phyloP scores from a whole-genome alignment of 371 early-diverging fungal genomes.

The Mycotypha africana region DNA sequence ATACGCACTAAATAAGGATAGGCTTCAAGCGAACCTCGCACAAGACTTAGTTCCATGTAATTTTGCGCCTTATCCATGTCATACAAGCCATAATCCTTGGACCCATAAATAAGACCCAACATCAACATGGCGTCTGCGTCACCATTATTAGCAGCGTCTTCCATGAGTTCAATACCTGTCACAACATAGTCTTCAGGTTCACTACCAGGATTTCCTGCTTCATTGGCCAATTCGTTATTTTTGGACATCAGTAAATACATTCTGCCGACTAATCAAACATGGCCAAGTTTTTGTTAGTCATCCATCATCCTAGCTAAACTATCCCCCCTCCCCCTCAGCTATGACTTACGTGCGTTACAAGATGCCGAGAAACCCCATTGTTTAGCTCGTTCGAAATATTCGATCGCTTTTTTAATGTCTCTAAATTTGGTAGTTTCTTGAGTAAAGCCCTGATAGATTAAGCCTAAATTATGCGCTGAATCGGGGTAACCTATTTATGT shows the following conservation, averaged over 20 bases:
- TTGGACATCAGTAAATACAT: slow-evolving; percentile 47
- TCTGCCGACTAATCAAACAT: slow-evolving; percentile 40
- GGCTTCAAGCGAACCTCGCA: slow-evolving; percentile 48
- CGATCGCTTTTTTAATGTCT: slow-evolving; percentile 44
- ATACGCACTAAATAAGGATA: slow-evolving; percentile 49
- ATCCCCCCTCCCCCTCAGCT: neutral
- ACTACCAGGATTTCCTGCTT: slow-evolving; percentile 34
- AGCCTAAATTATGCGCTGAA: slow-evolving; percentile 54
- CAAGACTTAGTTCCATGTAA: slow-evolving; percentile 53
- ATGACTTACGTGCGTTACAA: slow-evolving; percentile 40
- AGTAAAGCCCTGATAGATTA: slow-evolving; percentile 51
- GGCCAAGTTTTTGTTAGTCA: no score
- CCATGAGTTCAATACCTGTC: slow-evolving; percentile 52
- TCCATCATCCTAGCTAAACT: no score
- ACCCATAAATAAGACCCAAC: slow-evolving; percentile 56
- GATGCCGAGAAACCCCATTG: slow-evolving; percentile 54
- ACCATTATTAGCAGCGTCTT: slow-evolving; percentile 47
- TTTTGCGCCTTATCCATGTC: slow-evolving; percentile 58
- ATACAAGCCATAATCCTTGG: slow-evolving; percentile 53
- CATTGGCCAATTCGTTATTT: slow-evolving; percentile 32
- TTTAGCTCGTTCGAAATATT: slow-evolving; percentile 45
- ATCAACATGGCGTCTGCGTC: slow-evolving; percentile 55
- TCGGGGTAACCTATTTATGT: slow-evolving; percentile 59
- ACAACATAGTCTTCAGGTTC: slow-evolving; percentile 52
- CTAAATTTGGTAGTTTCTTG: slow-evolving; percentile 29